Evolutionary conservation across 2,329 filamentous ascomycete species (phyloP).

Genomic region (Ophiostoma pallidulum): DNA sequence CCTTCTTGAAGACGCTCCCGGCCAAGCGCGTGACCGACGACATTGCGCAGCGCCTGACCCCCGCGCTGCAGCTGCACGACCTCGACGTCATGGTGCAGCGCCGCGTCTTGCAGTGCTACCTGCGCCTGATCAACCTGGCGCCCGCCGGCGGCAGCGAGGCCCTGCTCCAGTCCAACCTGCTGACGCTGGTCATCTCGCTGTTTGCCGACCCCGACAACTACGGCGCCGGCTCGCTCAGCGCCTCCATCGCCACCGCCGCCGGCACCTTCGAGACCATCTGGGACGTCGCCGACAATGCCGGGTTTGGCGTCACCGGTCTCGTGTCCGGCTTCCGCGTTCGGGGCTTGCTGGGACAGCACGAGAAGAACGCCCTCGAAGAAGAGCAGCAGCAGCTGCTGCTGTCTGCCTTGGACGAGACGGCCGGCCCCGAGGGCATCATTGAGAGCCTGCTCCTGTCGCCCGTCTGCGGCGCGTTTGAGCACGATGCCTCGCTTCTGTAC

Average conservation of each 20-base stretch:
- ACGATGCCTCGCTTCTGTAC: constrained; percentile 80
- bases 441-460: constrained; percentile 57
- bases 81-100: constrained; percentile 88
- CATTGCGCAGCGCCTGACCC: constrained; percentile 70
- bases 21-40: constrained; percentile 80
- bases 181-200: constrained; percentile 80
- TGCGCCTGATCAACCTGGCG: constrained; percentile 80
- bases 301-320: constrained; percentile 84
- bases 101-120: constrained; percentile 89
- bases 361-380: constrained; percentile 30
- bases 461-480: constrained; percentile 74
- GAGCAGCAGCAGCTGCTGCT: constrained; percentile 19
- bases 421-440: constrained; percentile 55
- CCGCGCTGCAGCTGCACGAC: constrained; percentile 80
- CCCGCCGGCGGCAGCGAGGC: constrained; percentile 77
- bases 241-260: constrained; percentile 82
- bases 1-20: constrained; percentile 79
- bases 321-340: constrained; percentile 67
- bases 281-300: constrained; percentile 90
- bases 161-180: constrained; percentile 79
- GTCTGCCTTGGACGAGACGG: constrained; percentile 36
- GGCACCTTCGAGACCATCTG: constrained; percentile 88
- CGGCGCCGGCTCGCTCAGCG: constrained; percentile 72
- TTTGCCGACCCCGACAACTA: constrained; percentile 93
- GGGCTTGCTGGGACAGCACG: constrained; percentile 60